Conservation (phyloP, 768 basidiomycete genomes). For the Termitomyces sp. region DNA sequence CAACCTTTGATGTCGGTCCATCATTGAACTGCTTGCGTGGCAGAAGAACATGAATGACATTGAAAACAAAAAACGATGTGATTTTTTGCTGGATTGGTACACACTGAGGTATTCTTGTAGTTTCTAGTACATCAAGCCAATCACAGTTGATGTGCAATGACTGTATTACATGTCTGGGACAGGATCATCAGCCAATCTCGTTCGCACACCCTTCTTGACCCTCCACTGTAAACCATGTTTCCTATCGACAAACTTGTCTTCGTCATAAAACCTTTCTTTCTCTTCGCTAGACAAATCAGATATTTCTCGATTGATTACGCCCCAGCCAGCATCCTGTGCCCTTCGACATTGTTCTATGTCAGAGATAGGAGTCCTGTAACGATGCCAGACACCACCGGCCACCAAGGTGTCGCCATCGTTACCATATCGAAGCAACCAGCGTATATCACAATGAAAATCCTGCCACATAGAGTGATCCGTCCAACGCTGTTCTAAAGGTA, state of each 20-base stretch:
- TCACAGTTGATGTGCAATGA: no score
- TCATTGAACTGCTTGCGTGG: no score
- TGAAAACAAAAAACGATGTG: no score
- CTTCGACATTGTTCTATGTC: not conserved
- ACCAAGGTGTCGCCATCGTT: not conserved
- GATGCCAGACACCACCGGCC: not conserved
- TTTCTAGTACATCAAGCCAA: no score
- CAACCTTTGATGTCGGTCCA: no score
- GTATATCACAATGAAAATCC: not conserved
- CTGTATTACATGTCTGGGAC: no score
- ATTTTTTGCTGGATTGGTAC: no score
- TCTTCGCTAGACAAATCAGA: not conserved
- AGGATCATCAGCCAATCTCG: not conserved
- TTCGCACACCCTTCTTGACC: not conserved
- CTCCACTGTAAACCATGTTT: not conserved
- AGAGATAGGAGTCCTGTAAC: not conserved
- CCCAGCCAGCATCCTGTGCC: not conserved
- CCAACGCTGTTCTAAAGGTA: not conserved
- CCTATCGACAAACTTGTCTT: not conserved
- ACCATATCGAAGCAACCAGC: not conserved
- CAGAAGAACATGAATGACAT: no score
- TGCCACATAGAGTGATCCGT: not conserved
- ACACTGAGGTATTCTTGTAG: no score
- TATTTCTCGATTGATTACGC: not conserved
- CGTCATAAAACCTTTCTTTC: not conserved